Base-by-base conservation (phyloP, 768 basidiomycete species). In the Pisolithus tinctorius region DNA sequence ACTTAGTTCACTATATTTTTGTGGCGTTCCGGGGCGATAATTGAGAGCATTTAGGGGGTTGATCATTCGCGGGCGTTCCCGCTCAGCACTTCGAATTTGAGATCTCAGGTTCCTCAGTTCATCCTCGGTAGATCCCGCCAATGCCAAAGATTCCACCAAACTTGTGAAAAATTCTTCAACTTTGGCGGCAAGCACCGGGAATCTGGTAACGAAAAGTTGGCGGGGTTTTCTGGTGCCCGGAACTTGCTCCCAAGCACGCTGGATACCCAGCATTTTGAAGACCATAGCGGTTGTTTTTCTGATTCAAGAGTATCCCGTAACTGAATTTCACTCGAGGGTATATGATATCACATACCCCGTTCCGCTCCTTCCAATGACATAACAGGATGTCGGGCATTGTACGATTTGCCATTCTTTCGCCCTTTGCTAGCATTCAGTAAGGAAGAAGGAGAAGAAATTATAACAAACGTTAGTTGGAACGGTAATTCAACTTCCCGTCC, bases 211-310 rank as follows among this genome's bases (percentile, higher is more conserved):
- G 53, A 88, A 88, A 11, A 88, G 62, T 58, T 88, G 86, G 9
- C 84, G 74, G 2, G 82, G 81, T 57, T 76, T 80, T 1, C 66
- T 59, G 34, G 70, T 62, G 6, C 23, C 25, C 9, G 62, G 63
- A 23, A 67, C 63, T 25, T 70, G 53, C 39, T 76, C 64, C 66
- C 75, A 82, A 2, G 77, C 71, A n/a, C 76, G 68, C 55, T 88
- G 82, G 6, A 86, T 78, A 1, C 78, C 75, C 3, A 87, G 70
- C 77, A 88, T 87, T 62, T 85, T 87, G 70, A 83, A 84, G 1
- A 88, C 68, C 76, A 88, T 86, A 0, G 84, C 83, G 0, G 86
- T 88, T 0, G 84, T 88, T 73, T 87, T 87, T 0, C 86, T 86
- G 36, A 16, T 27, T 3, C 42, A 57, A 34, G 5, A 34, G 10